These are phyloP conservation scores for Hippophae rhamnoides DNA, from an alignment of 306 rosid genomes.

Conservation along the genomic window DNA sequence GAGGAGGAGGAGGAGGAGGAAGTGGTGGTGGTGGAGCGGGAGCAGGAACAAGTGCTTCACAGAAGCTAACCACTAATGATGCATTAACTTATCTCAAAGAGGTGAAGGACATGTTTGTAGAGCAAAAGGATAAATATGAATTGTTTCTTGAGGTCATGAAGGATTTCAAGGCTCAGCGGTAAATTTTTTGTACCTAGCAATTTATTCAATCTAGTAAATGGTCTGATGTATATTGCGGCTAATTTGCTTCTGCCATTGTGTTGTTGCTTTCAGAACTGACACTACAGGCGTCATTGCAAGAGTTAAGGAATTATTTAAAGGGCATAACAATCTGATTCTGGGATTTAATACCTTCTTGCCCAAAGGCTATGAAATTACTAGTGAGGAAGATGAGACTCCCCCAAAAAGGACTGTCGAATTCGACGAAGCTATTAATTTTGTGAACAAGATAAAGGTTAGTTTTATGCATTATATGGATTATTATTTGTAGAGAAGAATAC, in stretches of 20 bases:
- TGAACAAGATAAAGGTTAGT: conserved; percentile 90
- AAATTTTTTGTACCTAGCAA: conserved; percentile 7
- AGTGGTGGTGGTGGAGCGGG: conserved; percentile 23
- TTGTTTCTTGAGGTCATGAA: conserved; percentile 88
- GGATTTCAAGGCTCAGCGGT: conserved; percentile 98
- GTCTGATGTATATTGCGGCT: conserved; percentile 14
- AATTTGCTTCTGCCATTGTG: conserved; percentile 7
- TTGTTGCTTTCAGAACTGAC: conserved; percentile 60
- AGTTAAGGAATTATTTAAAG: conserved; percentile 92
- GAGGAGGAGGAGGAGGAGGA: conserved; percentile 30
- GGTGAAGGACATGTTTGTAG: conserved; percentile 78
- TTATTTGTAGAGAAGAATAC: not conserved
- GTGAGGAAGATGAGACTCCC: conserved; percentile 70
- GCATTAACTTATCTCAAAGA: conserved; percentile 78
- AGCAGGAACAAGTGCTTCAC: conserved; percentile 47
- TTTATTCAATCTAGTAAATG: conserved; percentile 3
- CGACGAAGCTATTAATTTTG: conserved; percentile 95
- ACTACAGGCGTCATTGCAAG: conserved; percentile 87
- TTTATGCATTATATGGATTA: not conserved
- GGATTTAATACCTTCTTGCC: conserved; percentile 97
- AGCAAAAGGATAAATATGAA: conserved; percentile 73
- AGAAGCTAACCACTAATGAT: conserved; percentile 69
- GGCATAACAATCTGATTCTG: conserved; percentile 80
- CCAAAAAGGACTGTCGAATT: conserved; percentile 87
- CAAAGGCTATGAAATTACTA: conserved; percentile 89